Evolutionary conservation across 352 stramenopile species (phyloP), one percentile per base, ranked within the genome.

Genomic region (Globisporangium spinosum): DNA sequence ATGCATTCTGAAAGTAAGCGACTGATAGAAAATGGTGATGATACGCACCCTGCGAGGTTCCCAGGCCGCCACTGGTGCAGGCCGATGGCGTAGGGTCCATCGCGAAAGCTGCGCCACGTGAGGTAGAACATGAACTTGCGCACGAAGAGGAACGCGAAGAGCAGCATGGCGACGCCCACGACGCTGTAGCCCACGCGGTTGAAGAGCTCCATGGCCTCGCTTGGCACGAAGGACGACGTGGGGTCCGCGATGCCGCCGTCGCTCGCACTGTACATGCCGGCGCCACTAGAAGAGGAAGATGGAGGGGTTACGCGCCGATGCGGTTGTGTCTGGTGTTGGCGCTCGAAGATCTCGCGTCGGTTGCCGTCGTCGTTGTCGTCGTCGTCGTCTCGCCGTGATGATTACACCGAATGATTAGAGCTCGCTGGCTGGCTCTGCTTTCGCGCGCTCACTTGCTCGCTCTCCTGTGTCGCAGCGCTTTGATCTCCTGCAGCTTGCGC

Each of bases 71-170:
- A 94, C 67, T 94, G 86, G 64, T 94, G 86, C 54, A 82, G 64
- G 3, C 86, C 86, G 32, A 93, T 54, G 25, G 80, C 77, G 71
- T 94, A 94, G 8, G 81, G 75, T 3, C 82, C 84, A 63, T 94
- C 86, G 25, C 82, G 82, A 74, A 94, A 94, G 73, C 82, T 88
- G 69, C 78, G 82, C 83, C 81, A 90, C 51, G 84, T 93, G 72
- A 92, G 84, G 74, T 87, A 93, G 71, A 91, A 91, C 61, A 93
- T 77, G 51, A 89, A 73, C 34, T 89, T 90, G 63, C 80, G 84
- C 62, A 90, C 74, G 63, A 76, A 72, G 49, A 93, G 67, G 67
- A 91, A 92, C 60, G 70, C 51, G 58, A 80, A 76, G 51, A 94
- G 64, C 38, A 74, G 62, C 12, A 81, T 57, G 4, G 69, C 67